phyloP scores from a whole-genome alignment of 2,329 filamentous ascomycete genomes.

The Helotiales sp. region DNA sequence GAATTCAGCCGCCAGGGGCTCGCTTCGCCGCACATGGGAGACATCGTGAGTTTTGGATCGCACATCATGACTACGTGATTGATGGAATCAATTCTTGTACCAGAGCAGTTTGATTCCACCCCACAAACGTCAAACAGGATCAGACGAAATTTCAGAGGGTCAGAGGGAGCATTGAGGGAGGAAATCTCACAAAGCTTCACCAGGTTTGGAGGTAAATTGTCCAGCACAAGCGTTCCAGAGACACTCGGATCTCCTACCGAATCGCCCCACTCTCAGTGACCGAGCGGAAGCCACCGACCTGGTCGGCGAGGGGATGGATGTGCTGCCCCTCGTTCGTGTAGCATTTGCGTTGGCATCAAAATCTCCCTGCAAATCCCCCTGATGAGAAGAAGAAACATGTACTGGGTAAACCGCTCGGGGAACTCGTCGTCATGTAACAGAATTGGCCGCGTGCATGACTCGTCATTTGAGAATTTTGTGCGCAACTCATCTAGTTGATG shows the following conservation, averaged over 20 bases:
- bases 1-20: constrained; percentile 13
- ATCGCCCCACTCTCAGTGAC: neutral
- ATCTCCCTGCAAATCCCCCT: neutral
- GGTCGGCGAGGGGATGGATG: neutral
- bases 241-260: neutral
- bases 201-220: neutral
- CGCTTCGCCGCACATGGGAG: constrained; percentile 1
- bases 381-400: neutral
- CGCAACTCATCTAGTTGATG: too few species aligned
- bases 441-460: neutral
- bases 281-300: neutral
- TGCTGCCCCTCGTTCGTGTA: too few species aligned
- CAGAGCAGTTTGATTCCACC: neutral
- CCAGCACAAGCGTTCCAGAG: neutral
- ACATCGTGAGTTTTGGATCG: neutral
- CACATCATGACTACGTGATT: constrained; percentile 8
- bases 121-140: neutral
- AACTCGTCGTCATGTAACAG: neutral
- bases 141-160: neutral
- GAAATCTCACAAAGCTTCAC: neutral
- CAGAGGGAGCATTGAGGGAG: neutral
- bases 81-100: constrained; percentile 12
- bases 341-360: neutral
- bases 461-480: neutral
- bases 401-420: too few species aligned